Evolutionary conservation across 1,284 basidiomycete species (phyloP).

Genomic region (Lentinula novae-zelandiae): DNA sequence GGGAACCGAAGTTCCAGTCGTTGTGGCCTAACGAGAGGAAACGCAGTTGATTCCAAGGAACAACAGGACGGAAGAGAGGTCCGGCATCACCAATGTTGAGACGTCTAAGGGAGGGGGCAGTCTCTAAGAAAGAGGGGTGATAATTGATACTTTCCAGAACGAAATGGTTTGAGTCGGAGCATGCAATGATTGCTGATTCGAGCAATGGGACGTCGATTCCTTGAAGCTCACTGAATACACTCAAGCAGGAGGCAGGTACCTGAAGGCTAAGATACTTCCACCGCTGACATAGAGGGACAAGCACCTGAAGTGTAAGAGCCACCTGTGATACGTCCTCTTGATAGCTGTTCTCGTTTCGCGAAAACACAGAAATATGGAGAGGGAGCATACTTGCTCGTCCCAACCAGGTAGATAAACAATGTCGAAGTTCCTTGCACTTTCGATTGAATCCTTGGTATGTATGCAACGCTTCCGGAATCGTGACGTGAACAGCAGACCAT

Average conservation of each 20-base stretch:
- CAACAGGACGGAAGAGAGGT: not conserved
- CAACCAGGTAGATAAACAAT: not conserved
- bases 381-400: not conserved
- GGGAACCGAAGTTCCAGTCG: not conserved
- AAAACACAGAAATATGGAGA: slow-evolving; percentile 1
- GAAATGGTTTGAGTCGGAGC: not conserved
- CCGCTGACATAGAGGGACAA: not conserved
- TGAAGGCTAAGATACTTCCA: slow-evolving; percentile 6
- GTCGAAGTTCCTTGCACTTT: not conserved
- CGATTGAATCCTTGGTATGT: not conserved
- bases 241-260: not conserved
- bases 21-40: not conserved
- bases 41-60: not conserved
- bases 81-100: not conserved
- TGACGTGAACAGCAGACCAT: slow-evolving; percentile 3
- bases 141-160: not conserved
- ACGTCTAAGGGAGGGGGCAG: not conserved
- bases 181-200: not conserved
- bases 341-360: not conserved
- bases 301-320: not conserved
- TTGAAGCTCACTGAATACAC: not conserved
- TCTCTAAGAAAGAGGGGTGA: not conserved
- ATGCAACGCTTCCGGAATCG: not conserved
- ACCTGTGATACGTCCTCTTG: not conserved
- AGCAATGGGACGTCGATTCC: slow-evolving; percentile 2